Percentiles rank a stretch among this genome's conserved stretches.
These are phyloP conservation scores for Lachnellula subtilissima DNA, from an alignment of 2,329 filamentous ascomycete species.

Conservation along the genomic window DNA sequence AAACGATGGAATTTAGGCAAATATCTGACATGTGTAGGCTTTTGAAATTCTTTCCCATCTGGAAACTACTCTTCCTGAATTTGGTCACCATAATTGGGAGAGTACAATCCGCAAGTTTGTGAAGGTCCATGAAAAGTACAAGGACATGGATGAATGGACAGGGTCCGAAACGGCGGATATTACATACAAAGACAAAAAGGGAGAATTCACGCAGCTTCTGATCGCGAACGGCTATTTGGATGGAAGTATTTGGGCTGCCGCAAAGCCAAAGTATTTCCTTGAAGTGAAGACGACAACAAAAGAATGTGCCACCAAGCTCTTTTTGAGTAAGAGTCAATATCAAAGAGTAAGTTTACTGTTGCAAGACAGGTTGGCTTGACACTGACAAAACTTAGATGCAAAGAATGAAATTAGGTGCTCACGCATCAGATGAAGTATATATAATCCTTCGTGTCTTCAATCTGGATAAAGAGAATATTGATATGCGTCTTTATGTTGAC, in stretches of 20 bases:
- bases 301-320: constrained; percentile 38
- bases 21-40: constrained; percentile 30
- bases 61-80: constrained; percentile 30
- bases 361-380: not conserved
- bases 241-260: constrained; percentile 23
- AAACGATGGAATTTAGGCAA: not conserved
- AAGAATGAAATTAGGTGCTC: constrained; percentile 5
- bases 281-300: constrained; percentile 47
- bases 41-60: constrained; percentile 34
- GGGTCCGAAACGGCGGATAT: constrained; percentile 45
- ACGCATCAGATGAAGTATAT: constrained; percentile 9
- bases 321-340: constrained; percentile 43
- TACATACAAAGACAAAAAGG: constrained; percentile 37
- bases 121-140: constrained; percentile 37
- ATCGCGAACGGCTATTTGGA: constrained; percentile 33
- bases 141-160: constrained; percentile 36
- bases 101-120: constrained; percentile 43
- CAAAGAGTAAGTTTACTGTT: constrained; percentile 31
- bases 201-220: constrained; percentile 34
- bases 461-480: constrained; percentile 4
- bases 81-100: constrained; percentile 41
- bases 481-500: constrained; percentile 10
- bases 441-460: constrained; percentile 15
- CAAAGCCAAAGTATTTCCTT: constrained; percentile 39
- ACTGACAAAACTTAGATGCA: constrained; percentile 10